These are phyloP conservation scores for Micractinium conductrix DNA, from an alignment of 139 green algal species.

Conservation along the genomic window DNA sequence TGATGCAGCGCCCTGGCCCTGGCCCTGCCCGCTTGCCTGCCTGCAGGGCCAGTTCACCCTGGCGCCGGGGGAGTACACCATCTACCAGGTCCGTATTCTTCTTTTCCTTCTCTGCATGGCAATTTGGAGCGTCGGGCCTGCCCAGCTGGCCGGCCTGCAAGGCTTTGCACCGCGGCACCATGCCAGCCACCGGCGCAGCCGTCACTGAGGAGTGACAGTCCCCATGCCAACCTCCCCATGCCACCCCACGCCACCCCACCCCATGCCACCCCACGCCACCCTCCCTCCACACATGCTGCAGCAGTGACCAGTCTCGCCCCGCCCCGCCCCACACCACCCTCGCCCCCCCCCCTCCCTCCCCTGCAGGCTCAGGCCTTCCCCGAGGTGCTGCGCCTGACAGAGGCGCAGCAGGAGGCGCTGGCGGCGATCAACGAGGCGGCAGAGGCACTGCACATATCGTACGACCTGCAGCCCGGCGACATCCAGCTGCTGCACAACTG, in stretches of 20 bases:
- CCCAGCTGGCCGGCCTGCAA: not conserved
- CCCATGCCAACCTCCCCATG: not conserved
- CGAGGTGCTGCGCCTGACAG: constrained; percentile 48
- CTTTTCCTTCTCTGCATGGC: no score
- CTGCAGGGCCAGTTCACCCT: not conserved
- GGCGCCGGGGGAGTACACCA: not conserved
- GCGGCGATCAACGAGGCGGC: not conserved
- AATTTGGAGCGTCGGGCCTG: no score
- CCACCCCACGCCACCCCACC: not conserved
- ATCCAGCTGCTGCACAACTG: constrained; percentile 73
- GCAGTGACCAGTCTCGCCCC: constrained; percentile 13
- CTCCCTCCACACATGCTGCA: no score
- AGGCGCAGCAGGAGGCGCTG: constrained; percentile 37
- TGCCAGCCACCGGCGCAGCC: no score
- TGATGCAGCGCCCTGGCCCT: no score
- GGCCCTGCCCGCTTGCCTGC: not conserved
- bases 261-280: no score
- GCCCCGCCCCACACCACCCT: no score
- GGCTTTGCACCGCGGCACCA: not conserved
- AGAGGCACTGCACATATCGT: no score
- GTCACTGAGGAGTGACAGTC: no score
- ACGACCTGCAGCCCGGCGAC: constrained; percentile 51
- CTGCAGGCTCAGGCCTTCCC: constrained; percentile 32
- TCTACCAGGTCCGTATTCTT: constrained; percentile 30
- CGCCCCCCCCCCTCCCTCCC: no score